Evolutionary conservation across 192 early-diverging fungal genomes (phyloP), one percentile per base, ranked within the genome.

Genomic region (Podochytrium sp.): DNA sequence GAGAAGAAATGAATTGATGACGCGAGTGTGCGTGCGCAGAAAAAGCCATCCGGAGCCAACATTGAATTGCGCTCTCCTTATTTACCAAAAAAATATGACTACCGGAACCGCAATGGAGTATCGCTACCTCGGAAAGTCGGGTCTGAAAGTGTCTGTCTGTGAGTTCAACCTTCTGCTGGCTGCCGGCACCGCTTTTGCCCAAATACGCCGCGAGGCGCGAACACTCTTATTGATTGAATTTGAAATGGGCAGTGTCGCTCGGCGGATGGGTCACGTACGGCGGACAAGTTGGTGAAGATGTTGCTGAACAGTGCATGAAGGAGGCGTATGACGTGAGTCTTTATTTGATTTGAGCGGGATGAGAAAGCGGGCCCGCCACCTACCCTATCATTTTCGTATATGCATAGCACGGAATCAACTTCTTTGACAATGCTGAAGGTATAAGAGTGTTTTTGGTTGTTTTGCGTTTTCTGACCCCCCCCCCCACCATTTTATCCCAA

Each of bases 121-220:
- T 80, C 86, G 92, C 37, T 90, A 84, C 72, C 83, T 95, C 41
- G 93, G 93, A 62, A 76, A 82, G 32, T 89, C 88, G 60, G 93
- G 93, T 1, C 87, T 95, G 37, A 91, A 90, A 76, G 91, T 95
- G 27, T 91, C 88, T 16, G 81, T 80, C 47, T 66, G 83, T 76
- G n/a, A 49, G 70, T 37, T 51, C 0, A 5, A 27, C 40, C 0
- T 14, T 34, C n/a, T 1, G 7, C 14, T 30, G 1, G 1, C 1
- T 37, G 10, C 29, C 7, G 1, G 20, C 30, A 65, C 30, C n/a
- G n/a, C n/a, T n/a, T n/a, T n/a, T n/a, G n/a, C n/a, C n/a, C n/a
- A n/a, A n/a, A n/a, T n/a, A n/a, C n/a, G n/a, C n/a, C n/a, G n/a
- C n/a, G n/a, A n/a, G n/a, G n/a, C n/a, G n/a, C n/a, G n/a, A n/a